phyloP scores from a whole-genome alignment of 495 filamentous ascomycete genomes.

The Xylaria scruposa region DNA sequence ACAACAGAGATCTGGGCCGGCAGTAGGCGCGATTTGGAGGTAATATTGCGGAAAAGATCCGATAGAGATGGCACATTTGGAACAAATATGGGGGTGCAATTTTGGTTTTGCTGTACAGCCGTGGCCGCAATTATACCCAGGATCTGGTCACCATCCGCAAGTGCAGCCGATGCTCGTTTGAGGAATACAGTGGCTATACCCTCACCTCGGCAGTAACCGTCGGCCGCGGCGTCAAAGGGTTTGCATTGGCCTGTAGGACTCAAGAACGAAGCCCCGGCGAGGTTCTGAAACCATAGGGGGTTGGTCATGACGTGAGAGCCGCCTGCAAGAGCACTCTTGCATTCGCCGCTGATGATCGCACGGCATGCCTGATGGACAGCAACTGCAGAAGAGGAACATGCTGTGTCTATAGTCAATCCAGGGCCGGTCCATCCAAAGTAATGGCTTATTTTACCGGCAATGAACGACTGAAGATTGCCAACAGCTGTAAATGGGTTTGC shows the following conservation, averaged over 20 bases:
- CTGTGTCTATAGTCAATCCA: conserved; percentile 55
- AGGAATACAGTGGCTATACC: conserved; percentile 63
- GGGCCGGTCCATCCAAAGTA: conserved; percentile 58
- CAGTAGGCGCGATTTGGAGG: too few relatives aligned
- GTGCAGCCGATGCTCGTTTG: conserved; percentile 64
- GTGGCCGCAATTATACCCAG: conserved; percentile 60
- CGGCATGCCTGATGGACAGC: conserved; percentile 50
- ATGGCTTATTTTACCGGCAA: conserved; percentile 34
- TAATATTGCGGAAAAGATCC: conserved; percentile 36
- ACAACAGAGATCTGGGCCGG: conserved; percentile 36
- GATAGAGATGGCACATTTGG: conserved; percentile 39
- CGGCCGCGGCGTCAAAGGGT: conserved; percentile 66
- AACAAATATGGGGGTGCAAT: conserved; percentile 41
- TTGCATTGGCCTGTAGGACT: conserved; percentile 52
- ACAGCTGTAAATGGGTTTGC: conserved; percentile 17
- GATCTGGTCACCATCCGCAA: conserved; percentile 66
- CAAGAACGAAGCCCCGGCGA: conserved; percentile 44
- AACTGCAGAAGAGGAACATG: conserved; percentile 52
- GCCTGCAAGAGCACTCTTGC: conserved; percentile 41
- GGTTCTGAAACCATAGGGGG: conserved; percentile 29
- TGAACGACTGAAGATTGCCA: conserved; percentile 3
- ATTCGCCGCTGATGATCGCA: conserved; percentile 47
- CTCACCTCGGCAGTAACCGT: conserved; percentile 71
- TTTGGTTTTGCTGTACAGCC: conserved; percentile 55
- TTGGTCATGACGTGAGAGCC: conserved; percentile 31